Percentiles rank a stretch among this genome's conserved stretches.
Conservation (phyloP, 176 grass and related monocot species). For the Phoenix roebelenii region DNA sequence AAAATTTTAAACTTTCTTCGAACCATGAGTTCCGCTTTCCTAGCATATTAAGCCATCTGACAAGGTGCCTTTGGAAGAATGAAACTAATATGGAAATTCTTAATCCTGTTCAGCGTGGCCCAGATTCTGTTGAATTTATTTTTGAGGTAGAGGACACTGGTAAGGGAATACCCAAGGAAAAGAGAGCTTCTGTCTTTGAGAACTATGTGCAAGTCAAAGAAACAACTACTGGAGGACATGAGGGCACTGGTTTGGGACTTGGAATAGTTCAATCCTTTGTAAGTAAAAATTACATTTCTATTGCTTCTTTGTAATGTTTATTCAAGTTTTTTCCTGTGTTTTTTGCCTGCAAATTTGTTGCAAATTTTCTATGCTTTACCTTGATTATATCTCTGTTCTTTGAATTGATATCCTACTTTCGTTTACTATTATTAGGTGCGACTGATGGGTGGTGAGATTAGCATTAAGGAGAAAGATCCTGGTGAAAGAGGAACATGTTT, state of each 20-base stretch:
- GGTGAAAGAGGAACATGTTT: constrained; percentile 64
- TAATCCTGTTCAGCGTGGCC: constrained; percentile 16
- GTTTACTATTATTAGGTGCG: constrained; percentile 36
- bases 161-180: constrained; percentile 55
- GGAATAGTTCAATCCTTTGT: constrained; percentile 92
- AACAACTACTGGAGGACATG: constrained; percentile 15
- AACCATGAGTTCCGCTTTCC: constrained; percentile 8
- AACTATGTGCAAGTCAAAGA: constrained; percentile 84
- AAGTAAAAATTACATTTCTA: neutral
- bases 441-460: constrained; percentile 82
- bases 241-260: constrained; percentile 70
- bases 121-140: constrained; percentile 35
- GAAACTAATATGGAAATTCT: neutral
- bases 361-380: neutral
- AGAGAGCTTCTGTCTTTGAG: constrained; percentile 64
- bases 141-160: constrained; percentile 77
- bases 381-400: neutral
- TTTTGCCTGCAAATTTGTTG: too few relatives aligned
- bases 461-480: constrained; percentile 51
- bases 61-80: constrained; percentile 11
- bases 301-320: neutral
- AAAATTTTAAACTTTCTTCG: constrained; percentile 17
- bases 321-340: too few relatives aligned
- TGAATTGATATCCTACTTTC: neutral
- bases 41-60: neutral